Percentiles rank a stretch among this genome's conserved stretches.
phyloP scores from a whole-genome alignment of 345 rosid genomes.

The Euphorbia lathyris region DNA sequence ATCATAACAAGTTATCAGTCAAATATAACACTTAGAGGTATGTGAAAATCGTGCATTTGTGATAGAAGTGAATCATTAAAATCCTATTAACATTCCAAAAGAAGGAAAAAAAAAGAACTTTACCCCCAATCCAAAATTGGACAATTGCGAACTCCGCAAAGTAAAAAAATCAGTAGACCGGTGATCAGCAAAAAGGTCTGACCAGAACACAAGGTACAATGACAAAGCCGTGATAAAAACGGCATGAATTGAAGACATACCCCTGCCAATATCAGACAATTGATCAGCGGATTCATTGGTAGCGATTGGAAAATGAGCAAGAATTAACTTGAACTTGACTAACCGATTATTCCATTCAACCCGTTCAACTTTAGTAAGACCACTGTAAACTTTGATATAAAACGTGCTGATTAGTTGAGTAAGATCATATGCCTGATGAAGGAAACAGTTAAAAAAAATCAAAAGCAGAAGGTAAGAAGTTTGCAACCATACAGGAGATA shows the following conservation, averaged over 20 bases:
- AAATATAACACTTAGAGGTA: background rate
- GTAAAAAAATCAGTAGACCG: conserved; percentile 19
- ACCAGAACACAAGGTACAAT: conserved; percentile 30
- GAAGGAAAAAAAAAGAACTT: background rate
- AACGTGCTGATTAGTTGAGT: conserved; percentile 26
- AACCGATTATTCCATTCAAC: conserved; percentile 35
- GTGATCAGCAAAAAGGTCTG: conserved; percentile 28
- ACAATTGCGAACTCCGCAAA: conserved; percentile 23
- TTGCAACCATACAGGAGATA: background rate
- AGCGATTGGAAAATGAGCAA: background rate
- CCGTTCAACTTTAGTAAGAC: conserved; percentile 30
- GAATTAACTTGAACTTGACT: background rate
- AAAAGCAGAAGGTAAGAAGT: background rate
- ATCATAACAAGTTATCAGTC: background rate
- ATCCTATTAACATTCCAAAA: background rate
- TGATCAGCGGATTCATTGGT: background rate
- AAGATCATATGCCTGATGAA: conserved; percentile 24
- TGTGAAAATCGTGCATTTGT: background rate
- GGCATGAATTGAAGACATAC: conserved; percentile 27
- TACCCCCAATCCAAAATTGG: conserved; percentile 29
- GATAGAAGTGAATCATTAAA: background rate
- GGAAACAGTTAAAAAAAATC: background rate
- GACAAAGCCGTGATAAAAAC: conserved; percentile 25
- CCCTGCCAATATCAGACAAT: conserved; percentile 18
- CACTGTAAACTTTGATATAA: conserved; percentile 24